Evolutionary conservation across 2,329 filamentous ascomycete genomes (phyloP).

Genomic region (Neonectria punicea): DNA sequence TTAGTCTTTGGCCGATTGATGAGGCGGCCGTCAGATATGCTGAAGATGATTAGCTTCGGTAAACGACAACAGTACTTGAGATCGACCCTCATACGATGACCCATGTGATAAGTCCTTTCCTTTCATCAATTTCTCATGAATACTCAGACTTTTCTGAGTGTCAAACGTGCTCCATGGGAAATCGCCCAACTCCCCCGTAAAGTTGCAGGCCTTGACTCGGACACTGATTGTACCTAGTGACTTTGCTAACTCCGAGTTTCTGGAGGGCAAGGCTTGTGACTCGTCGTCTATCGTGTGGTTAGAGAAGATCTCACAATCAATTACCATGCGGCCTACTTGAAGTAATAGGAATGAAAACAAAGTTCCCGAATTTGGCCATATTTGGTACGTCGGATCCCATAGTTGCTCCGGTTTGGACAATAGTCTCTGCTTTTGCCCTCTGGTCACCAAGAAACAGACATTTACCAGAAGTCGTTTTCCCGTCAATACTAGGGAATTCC

Average conservation of each 20-base stretch:
- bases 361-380: not conserved
- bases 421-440: not conserved
- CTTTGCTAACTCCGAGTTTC: constrained; percentile 5
- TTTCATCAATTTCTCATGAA: constrained; percentile 42
- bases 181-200: not conserved
- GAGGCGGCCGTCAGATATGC: constrained; percentile 2
- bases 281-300: constrained; percentile 6
- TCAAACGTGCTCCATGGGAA: not conserved
- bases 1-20: rapidly evolving
- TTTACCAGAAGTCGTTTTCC: not conserved
- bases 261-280: not conserved
- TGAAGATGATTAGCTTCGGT: not conserved
- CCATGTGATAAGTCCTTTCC: constrained; percentile 41
- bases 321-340: not conserved
- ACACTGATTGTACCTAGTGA: constrained; percentile 34
- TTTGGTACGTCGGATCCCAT: not conserved
- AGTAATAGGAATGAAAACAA: constrained; percentile 31
- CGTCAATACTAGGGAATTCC: constrained; percentile 27
- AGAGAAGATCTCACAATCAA: not conserved
- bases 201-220: rapidly evolving
- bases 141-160: not conserved
- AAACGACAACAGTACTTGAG: not conserved
- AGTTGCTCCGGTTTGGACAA: not conserved
- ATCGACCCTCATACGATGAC: constrained; percentile 23
- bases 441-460: not conserved